These are phyloP conservation scores for Metschnikowia gelsemii DNA, from an alignment of 805 yeast species.

Conservation along the genomic window DNA sequence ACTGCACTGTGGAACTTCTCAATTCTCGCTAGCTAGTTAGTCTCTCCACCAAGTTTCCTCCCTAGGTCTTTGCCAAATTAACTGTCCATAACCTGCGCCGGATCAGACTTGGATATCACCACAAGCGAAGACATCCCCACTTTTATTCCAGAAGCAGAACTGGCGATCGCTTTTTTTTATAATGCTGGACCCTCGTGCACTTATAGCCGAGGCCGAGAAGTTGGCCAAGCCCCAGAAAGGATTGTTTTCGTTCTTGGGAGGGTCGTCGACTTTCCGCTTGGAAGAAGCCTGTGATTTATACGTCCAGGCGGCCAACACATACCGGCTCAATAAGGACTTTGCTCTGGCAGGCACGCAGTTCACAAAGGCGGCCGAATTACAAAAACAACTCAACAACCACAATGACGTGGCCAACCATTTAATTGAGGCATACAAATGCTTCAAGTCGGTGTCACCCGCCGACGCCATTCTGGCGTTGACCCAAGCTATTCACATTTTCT, in stretches of 20 bases:
- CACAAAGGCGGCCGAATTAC: slow-evolving; percentile 81
- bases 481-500: slow-evolving; percentile 76
- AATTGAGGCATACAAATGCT: slow-evolving; percentile 71
- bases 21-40: too few species aligned
- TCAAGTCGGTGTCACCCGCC: slow-evolving; percentile 66
- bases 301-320: slow-evolving; percentile 90
- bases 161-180: too few species aligned
- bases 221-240: slow-evolving; percentile 63
- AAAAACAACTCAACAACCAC: slow-evolving; percentile 66
- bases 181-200: slow-evolving; percentile 40
- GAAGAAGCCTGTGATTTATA: slow-evolving; percentile 94
- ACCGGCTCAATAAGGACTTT: slow-evolving; percentile 71
- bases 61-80: too few species aligned
- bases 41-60: too few species aligned
- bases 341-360: slow-evolving; percentile 78
- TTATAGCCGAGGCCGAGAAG: slow-evolving; percentile 46
- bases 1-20: too few species aligned
- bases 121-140: background rate
- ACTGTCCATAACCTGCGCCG: too few species aligned
- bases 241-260: slow-evolving; percentile 60
- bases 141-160: background rate
- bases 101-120: too few species aligned
- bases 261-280: slow-evolving; percentile 58
- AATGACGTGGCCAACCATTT: slow-evolving; percentile 91
- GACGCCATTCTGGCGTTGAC: slow-evolving; percentile 76